Conservation (phyloP, 73 alveolate genomes). For the Tetrahymena elliotti region DNA sequence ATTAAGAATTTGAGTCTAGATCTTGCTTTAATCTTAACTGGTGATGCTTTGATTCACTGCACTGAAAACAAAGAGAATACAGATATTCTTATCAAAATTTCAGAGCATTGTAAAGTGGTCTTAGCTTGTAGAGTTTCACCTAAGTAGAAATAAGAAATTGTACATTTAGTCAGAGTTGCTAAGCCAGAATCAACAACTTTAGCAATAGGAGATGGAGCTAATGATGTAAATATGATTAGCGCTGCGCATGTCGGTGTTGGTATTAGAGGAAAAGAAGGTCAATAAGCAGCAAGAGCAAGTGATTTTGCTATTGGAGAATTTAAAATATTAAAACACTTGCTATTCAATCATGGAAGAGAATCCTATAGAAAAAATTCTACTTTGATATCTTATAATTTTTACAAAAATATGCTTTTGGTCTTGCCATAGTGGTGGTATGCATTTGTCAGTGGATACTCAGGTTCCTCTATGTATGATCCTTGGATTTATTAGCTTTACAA, state of each 20-base stretch:
- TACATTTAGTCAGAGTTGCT: slow-evolving; percentile 34
- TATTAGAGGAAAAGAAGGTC: slow-evolving; percentile 79
- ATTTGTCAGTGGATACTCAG: slow-evolving; percentile 63
- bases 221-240: slow-evolving; percentile 90
- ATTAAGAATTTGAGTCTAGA: background rate
- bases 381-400: slow-evolving; percentile 68
- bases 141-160: slow-evolving; percentile 48
- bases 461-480: slow-evolving; percentile 72
- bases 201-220: slow-evolving; percentile 92
- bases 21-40: slow-evolving; percentile 23
- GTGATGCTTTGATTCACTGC: slow-evolving; percentile 20
- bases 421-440: slow-evolving; percentile 72
- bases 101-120: slow-evolving; percentile 39
- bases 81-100: slow-evolving; percentile 36
- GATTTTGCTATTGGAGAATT: slow-evolving; percentile 85
- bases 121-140: slow-evolving; percentile 58
- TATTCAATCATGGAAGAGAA: slow-evolving; percentile 85
- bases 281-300: slow-evolving; percentile 75
- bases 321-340: slow-evolving; percentile 56
- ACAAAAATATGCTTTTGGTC: slow-evolving; percentile 67
- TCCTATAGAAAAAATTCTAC: slow-evolving; percentile 75
- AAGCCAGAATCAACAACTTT: slow-evolving; percentile 54
- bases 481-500: slow-evolving; percentile 71
- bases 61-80: slow-evolving; percentile 10
- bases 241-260: slow-evolving; percentile 94